These are phyloP conservation scores for Kodamaea derodonti DNA, from an alignment of 1,139 yeast genomes.

Conservation along the genomic window DNA sequence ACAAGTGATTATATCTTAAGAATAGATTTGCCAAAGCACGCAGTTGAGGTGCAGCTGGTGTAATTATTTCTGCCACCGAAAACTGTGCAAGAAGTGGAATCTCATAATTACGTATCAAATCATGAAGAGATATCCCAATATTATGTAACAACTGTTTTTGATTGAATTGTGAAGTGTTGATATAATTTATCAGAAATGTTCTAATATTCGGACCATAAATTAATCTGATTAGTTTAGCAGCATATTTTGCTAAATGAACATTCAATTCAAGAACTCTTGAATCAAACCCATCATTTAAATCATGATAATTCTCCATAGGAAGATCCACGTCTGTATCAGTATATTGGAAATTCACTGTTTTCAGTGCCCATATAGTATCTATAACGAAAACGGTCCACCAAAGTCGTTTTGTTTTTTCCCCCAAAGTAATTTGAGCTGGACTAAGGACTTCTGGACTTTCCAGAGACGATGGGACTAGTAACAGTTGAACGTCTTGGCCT, in stretches of 20 bases:
- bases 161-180: conserved; percentile 39
- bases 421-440: neutral
- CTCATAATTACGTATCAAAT: conserved; percentile 30
- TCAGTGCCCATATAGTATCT: conserved; percentile 50
- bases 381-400: conserved; percentile 56
- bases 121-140: conserved; percentile 27
- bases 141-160: conserved; percentile 29
- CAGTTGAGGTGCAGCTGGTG: conserved; percentile 11
- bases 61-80: conserved; percentile 18
- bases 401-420: conserved; percentile 41
- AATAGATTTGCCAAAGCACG: conserved; percentile 36
- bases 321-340: conserved; percentile 50
- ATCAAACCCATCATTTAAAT: conserved; percentile 31
- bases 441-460: neutral
- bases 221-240: conserved; percentile 31
- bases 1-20: conserved; percentile 46
- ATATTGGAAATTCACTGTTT: conserved; percentile 45
- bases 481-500: neutral
- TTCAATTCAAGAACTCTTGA: conserved; percentile 31
- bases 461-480: neutral
- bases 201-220: conserved; percentile 37
- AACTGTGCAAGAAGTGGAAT: conserved; percentile 26
- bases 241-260: conserved; percentile 38
- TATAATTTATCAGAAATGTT: conserved; percentile 36
- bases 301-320: conserved; percentile 33